Conservation (phyloP, 179 eudicot species). For the Heliamphora pulchella region DNA sequence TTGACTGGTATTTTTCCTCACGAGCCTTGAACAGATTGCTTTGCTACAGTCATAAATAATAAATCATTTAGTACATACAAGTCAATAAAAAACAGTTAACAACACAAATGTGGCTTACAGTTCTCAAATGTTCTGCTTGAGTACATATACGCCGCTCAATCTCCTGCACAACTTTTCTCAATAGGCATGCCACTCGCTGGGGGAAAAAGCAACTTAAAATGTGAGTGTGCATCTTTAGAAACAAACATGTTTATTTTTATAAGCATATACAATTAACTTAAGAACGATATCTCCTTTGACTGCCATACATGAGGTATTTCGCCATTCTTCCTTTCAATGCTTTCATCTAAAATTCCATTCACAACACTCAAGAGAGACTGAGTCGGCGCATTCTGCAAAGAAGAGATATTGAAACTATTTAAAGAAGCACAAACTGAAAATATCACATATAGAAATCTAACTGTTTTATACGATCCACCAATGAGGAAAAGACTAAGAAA, state of each 20-base stretch:
- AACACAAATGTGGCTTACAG: conserved; percentile 45
- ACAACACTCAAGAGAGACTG: conserved; percentile 85
- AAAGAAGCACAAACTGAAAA: conserved; percentile 1
- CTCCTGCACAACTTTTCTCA: conserved; percentile 94
- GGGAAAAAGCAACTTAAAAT: neutral
- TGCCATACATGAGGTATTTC: conserved; percentile 76
- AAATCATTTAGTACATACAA: neutral
- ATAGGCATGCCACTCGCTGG: conserved; percentile 76
- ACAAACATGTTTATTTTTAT: neutral
- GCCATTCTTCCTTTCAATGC: conserved; percentile 70
- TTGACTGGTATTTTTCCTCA: conserved; percentile 82
- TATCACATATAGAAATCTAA: neutral
- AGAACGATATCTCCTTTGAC: conserved; percentile 5
- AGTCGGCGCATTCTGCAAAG: conserved; percentile 84
- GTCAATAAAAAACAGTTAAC: conserved; percentile 1
- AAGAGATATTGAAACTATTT: conserved; percentile 4
- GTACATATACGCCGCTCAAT: conserved; percentile 83
- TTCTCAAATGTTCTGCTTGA: conserved; percentile 84
- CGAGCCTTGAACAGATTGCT: conserved; percentile 71
- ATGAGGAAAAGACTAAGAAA: conserved; percentile 8
- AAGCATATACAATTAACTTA: neutral
- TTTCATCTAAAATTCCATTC: conserved; percentile 78
- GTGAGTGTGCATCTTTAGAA: conserved; percentile 12
- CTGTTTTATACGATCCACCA: neutral
- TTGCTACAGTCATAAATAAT: conserved; percentile 48